Evolutionary conservation across 257 asterid species (phyloP).

Genomic region (Solanum chilense): DNA sequence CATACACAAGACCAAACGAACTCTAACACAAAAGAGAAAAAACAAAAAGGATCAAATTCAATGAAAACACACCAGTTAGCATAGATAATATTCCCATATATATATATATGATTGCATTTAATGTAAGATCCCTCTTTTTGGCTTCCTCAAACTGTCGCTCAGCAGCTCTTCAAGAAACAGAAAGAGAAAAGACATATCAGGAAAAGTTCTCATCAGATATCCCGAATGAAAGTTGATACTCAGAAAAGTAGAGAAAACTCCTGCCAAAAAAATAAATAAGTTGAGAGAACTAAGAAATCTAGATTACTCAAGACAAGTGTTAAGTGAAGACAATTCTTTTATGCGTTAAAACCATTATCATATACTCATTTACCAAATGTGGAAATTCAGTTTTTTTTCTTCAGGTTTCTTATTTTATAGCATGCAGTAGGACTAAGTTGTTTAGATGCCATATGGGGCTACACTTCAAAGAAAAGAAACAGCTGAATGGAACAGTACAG

Average conservation of each 20-base stretch:
- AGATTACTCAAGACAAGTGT: background rate
- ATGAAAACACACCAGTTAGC: constrained; percentile 60
- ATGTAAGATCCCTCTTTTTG: constrained; percentile 42
- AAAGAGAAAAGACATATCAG: constrained; percentile 7
- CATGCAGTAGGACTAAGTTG: background rate
- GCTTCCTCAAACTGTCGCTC: constrained; percentile 93
- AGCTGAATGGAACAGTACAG: background rate
- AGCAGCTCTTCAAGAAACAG: constrained; percentile 68
- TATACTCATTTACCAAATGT: background rate
- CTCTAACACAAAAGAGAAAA: background rate
- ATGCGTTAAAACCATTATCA: background rate
- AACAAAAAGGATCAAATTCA: background rate
- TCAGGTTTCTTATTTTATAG: background rate
- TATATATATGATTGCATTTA: constrained; percentile 50
- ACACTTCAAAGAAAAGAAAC: background rate
- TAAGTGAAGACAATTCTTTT: background rate
- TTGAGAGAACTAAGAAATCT: background rate
- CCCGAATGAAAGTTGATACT: background rate
- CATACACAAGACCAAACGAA: background rate
- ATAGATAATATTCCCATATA: constrained; percentile 75
- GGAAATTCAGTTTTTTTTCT: background rate
- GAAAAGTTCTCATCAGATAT: background rate
- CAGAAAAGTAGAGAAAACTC: background rate
- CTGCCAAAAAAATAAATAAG: background rate
- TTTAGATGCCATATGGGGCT: background rate